Base-by-base conservation (phyloP, 1,284 basidiomycete species). In the Puccinia hordei region DNA sequence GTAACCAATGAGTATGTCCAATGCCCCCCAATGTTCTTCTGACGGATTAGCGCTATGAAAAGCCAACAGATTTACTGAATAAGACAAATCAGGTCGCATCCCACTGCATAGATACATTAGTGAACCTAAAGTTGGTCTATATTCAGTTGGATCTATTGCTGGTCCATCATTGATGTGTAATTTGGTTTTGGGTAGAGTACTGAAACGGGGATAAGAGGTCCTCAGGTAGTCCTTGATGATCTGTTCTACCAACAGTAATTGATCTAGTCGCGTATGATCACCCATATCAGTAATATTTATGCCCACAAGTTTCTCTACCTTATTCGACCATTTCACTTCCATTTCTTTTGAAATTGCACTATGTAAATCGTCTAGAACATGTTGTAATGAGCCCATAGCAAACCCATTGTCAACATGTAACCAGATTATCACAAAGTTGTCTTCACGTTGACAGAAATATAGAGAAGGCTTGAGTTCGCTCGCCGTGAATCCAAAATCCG, bases 11-110 rank as follows among this genome's bases (percentile, higher is more conserved):
- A 75, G 35, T 2, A 51, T 24, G 19, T 73, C 35, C 17, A 57
- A 19, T 6, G 51, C 51, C 3, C 57, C n/a, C 73, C 73, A 75
- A 30, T 75, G 73, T 27, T 63, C 27, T 2, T 53, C 27, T 12
- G 55, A 59, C 1, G 73, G 73, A 5, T 27, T n/a, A 13, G 8
- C 22, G 35, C 35, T 33, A 27, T 59, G 63, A 1, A 15, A 1
- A 12, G 71, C 71, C 3, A 73, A 30, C 13, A 33, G 33, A 30
- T 73, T 73, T 2, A 73, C 71, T 6, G 27, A 19, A 30, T 55
- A 73, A 17, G 71, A 51, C 1, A 73, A 2, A 19, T 73, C 71
- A 33, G 71, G 71, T 35, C 51, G 8, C 57, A 51, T 73, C 6
- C 49, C 71, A 4, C n/a, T 19, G 15, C 51, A 49, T 33, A 73